phyloP scores from a whole-genome alignment of 441 rosid species.

The Corymbia calophylla region DNA sequence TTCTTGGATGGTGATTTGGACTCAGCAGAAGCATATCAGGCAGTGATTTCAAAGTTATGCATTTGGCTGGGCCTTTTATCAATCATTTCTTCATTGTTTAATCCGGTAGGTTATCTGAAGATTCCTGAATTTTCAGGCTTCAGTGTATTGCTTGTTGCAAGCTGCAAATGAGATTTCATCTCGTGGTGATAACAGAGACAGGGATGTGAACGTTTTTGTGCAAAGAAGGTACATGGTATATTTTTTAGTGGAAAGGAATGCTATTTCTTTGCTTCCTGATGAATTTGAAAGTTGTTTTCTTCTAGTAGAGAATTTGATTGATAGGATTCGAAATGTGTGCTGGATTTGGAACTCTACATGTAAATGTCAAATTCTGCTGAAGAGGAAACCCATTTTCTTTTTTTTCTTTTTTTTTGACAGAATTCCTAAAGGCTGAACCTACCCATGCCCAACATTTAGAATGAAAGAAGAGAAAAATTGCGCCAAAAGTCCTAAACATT shows the following conservation, averaged over 20 bases:
- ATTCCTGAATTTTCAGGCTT: conserved; percentile 56
- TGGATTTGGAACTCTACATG: neutral
- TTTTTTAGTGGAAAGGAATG: neutral
- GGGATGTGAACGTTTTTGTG: conserved; percentile 67
- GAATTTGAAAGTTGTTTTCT: neutral
- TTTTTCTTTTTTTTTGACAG: neutral
- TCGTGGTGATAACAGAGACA: conserved; percentile 73
- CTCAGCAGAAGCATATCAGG: neutral
- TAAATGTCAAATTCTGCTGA: neutral
- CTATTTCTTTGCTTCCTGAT: neutral
- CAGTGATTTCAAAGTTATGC: neutral
- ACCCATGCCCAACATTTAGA: neutral
- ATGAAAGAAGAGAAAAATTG: neutral
- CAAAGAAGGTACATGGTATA: conserved; percentile 63
- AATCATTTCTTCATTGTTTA: neutral
- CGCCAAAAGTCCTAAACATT: neutral
- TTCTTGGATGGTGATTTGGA: neutral
- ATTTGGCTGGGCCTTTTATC: neutral
- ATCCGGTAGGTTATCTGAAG: conserved; percentile 16
- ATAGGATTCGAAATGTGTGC: neutral
- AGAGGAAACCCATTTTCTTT: neutral
- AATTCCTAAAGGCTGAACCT: neutral
- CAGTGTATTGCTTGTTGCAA: conserved; percentile 79
- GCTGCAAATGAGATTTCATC: conserved; percentile 90
- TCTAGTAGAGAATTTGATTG: neutral